Base-by-base conservation (phyloP, 148 eudicot species). In the Cornus kousa region DNA sequence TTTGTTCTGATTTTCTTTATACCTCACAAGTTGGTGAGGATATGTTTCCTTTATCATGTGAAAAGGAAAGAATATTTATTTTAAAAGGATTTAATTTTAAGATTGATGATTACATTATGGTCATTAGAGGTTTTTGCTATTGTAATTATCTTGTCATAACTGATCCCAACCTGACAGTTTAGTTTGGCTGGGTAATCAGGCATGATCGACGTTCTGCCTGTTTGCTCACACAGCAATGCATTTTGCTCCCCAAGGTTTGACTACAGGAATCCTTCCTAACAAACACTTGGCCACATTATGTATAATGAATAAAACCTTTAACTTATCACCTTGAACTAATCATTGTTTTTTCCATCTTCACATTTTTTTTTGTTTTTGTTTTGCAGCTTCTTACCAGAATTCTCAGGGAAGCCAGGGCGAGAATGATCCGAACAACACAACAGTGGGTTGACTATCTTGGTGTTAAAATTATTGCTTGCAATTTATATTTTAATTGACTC, bases 361-460 rank as follows among this genome's bases (percentile, higher is more conserved):
- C 73, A 40, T 66, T 71, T 78, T 4, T 75, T 64, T 85, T n/a
- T n/a, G n/a, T n/a, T 55, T 76, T 69, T 6, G 48, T 37, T 64
- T 77, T 88, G 90, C 99, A 97, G 98, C 89, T 87, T 68, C 93
- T 59, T 90, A 84, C 81, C 92, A 88, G 83, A 90, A 66, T 87
- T 37, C 92, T 79, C 92, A 84, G 80, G 93, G 90, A 85, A 92
- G 80, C 86, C 92, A 89, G 17, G 96, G 98, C 57, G 97, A 94
- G 79, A 86, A 82, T 89, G 98, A 93, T 84, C 98, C 95, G 32
- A 92, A 81, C 83, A 97, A 97, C 84, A 94, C 98, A 75, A 97
- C 99, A 75, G 99, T 96, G 91, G 86, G 99, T 94, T 87, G 72
- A 80, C 79, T 87, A 39, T 73, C 71, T 78, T 79, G 59, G 48